A percentile compares a stretch with the other conserved stretches of the same genome.
These are phyloP conservation scores for Bruguiera hainesii DNA, from an alignment of 441 rosid genomes.

Conservation along the genomic window DNA sequence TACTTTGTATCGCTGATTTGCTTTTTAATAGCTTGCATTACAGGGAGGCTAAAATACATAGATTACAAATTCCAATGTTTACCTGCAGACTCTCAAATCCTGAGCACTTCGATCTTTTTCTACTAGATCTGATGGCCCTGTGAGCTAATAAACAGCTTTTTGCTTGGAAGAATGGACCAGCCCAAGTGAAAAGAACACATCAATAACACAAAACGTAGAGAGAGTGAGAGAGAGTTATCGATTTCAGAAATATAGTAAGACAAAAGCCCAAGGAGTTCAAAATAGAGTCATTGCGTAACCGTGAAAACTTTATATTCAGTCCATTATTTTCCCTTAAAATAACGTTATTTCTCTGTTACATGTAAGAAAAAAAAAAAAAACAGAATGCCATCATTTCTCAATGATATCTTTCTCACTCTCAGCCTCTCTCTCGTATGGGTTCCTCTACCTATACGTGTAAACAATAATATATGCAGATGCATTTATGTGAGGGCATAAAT, in stretches of 20 bases:
- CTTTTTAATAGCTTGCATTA: slow-evolving; percentile 31
- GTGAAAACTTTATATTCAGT: slow-evolving; percentile 33
- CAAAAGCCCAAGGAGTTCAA: slow-evolving; percentile 41
- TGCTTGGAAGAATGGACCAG: slow-evolving; percentile 70
- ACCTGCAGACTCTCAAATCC: slow-evolving; percentile 44
- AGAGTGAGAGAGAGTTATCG: slow-evolving; percentile 29
- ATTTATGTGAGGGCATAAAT: neutral
- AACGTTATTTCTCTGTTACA: slow-evolving; percentile 13
- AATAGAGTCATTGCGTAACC: slow-evolving; percentile 31
- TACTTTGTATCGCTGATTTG: slow-evolving; percentile 16
- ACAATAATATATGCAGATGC: neutral
- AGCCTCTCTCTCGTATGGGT: slow-evolving; percentile 10
- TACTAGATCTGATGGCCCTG: slow-evolving; percentile 60
- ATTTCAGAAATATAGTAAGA: slow-evolving; percentile 42
- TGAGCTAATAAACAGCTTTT: slow-evolving; percentile 60
- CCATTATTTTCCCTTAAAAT: slow-evolving; percentile 11
- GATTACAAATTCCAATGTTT: slow-evolving; percentile 56
- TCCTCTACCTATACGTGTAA: slow-evolving; percentile 17
- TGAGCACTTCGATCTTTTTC: slow-evolving; percentile 42
- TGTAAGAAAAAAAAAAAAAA: slow-evolving; percentile 23
- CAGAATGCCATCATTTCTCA: slow-evolving; percentile 80
- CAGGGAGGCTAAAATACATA: slow-evolving; percentile 24
- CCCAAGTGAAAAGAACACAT: slow-evolving; percentile 30
- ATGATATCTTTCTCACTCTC: slow-evolving; percentile 52
- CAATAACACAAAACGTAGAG: slow-evolving; percentile 14